Conservation (phyloP, 768 basidiomycete genomes). For the Cubamyces lactineus region DNA sequence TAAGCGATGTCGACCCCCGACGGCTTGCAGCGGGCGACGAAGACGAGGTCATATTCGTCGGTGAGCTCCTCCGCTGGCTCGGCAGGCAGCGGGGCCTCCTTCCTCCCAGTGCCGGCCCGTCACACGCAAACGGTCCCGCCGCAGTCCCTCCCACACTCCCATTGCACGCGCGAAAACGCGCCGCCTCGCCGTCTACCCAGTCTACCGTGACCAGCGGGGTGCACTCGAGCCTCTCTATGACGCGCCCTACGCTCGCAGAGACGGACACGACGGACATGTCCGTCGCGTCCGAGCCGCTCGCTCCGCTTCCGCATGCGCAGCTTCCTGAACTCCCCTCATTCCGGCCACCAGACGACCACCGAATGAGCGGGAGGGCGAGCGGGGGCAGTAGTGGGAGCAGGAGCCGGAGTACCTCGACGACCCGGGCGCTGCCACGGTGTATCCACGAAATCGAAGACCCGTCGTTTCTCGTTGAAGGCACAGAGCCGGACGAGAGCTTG, state of each 20-base stretch:
- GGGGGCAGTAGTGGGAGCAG: too few relatives aligned
- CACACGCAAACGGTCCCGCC: background rate
- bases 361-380: background rate
- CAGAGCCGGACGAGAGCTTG: slow-evolving; percentile 9
- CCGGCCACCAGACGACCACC: slow-evolving; percentile 19
- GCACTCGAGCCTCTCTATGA: slow-evolving; percentile 37
- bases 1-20: slow-evolving; percentile 67
- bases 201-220: slow-evolving; percentile 41
- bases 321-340: slow-evolving; percentile 13
- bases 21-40: slow-evolving; percentile 64
- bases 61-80: slow-evolving; percentile 71
- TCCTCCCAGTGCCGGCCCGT: slow-evolving; percentile 17
- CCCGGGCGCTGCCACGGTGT: slow-evolving; percentile 41
- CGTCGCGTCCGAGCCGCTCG: slow-evolving; percentile 29
- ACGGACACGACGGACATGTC: slow-evolving; percentile 35
- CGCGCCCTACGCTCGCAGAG: slow-evolving; percentile 38
- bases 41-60: slow-evolving; percentile 70
- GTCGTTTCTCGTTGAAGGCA: slow-evolving; percentile 26
- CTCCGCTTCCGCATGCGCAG: slow-evolving; percentile 18
- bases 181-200: slow-evolving; percentile 33
- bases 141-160: slow-evolving; percentile 13
- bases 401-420: slow-evolving; percentile 10
- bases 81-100: slow-evolving; percentile 49
- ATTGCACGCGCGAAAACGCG: background rate
- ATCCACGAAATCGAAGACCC: slow-evolving; percentile 58